Base-by-base conservation (phyloP, 352 stramenopile genomes). In the Phytopythium ostracodes region DNA sequence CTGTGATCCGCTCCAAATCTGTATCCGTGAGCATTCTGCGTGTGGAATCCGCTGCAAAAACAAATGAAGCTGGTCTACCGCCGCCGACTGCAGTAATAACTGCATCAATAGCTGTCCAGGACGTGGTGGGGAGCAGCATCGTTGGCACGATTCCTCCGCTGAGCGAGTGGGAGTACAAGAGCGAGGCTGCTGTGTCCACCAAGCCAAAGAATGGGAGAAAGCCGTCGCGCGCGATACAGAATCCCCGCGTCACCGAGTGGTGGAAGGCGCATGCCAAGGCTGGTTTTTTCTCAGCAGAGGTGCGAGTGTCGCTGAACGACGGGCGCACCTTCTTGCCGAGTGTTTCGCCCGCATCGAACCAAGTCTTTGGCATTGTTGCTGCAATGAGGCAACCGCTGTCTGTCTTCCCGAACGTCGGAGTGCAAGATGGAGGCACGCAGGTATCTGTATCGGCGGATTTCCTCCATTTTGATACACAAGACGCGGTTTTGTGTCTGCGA, bases 391-490 rank as follows among this genome's bases (percentile, higher is more conserved):
- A 59, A 0, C 63, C 87, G 6, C 55, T 74, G 38, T 73, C 57
- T 40, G 33, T 81, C 2, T 82, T 76, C 2, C 80, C 82, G 11
- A 71, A 51, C 15, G 54, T 72, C 0, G 78, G 76, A 2, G 72
- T 78, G 42, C 56, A 76, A 4, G 60, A 52, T 12, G 83, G 83
- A 22, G 73, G 73, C 8, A 90, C 80, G 10, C 66, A 79, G 27
- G 68, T 92, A 2, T 72, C 73, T 0, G 57, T 92, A 20, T 65
- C 71, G 6, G 72, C 68, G 0, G 69, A 84, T 27, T 86, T 78
- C 33, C 84, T 88, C 31, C 68, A 79, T 31, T 88, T 88, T 46
- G 81, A 89, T 36, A 84, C 80, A 0, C 55, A 84, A 36, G 79
- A 92, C 31, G 71, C 66, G 8, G 64, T 69, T 22, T 76, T 86